Conservation (phyloP, 1,284 basidiomycete species). For the Naganishia albida region DNA sequence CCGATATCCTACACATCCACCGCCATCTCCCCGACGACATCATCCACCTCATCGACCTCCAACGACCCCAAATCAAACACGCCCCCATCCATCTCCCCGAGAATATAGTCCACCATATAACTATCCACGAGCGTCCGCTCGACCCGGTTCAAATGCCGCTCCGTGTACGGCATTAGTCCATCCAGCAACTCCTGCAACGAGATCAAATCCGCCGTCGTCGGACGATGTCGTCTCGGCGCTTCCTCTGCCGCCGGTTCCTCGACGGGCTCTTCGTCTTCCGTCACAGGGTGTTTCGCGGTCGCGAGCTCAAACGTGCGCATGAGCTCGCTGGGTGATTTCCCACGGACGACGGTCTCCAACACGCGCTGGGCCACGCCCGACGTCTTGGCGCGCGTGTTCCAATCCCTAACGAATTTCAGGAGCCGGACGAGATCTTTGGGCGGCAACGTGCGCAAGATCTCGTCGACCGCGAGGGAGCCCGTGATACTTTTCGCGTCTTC, state of each 20-base stretch:
- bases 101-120: slow-evolving; percentile 86
- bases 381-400: slow-evolving; percentile 90
- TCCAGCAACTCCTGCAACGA: slow-evolving; percentile 74
- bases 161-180: slow-evolving; percentile 87
- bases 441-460: slow-evolving; percentile 72
- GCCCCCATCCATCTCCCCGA: slow-evolving; percentile 83
- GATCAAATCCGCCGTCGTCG: slow-evolving; percentile 34
- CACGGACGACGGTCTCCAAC: slow-evolving; percentile 76
- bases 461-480: slow-evolving; percentile 72
- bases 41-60: slow-evolving; percentile 25
- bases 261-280: slow-evolving; percentile 49
- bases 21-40: background rate
- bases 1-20: slow-evolving; percentile 12
- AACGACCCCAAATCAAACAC: slow-evolving; percentile 39
- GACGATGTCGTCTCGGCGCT: slow-evolving; percentile 33
- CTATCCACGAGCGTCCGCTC: slow-evolving; percentile 88
- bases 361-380: slow-evolving; percentile 82
- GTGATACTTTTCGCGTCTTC: slow-evolving; percentile 55
- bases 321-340: slow-evolving; percentile 71
- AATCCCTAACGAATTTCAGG: slow-evolving; percentile 79
- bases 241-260: slow-evolving; percentile 38
- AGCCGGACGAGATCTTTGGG: slow-evolving; percentile 76
- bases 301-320: slow-evolving; percentile 64
- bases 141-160: slow-evolving; percentile 81
- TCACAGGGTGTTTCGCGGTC: slow-evolving; percentile 40